Evolutionary conservation across 371 early-diverging fungal species (phyloP).

Genomic region (Haplosporangium sp.): DNA sequence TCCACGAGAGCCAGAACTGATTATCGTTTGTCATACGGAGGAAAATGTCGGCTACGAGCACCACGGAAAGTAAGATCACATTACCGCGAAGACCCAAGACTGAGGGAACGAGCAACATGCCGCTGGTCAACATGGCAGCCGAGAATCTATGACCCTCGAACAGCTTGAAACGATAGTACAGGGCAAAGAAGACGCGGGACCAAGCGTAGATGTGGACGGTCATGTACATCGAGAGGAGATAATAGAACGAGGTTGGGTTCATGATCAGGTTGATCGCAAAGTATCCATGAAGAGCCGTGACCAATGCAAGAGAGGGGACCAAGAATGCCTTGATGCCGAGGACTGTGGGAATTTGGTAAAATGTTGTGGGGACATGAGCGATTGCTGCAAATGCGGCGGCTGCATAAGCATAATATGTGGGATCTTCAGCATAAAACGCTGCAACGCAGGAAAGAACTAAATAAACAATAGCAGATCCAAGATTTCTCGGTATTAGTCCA

Average conservation of each 20-base stretch:
- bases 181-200: conserved; percentile 54
- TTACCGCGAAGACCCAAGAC: conserved; percentile 49
- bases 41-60: conserved; percentile 24
- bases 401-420: conserved; percentile 39
- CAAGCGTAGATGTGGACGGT: conserved; percentile 56
- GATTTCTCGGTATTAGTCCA: no score
- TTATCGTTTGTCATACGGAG: conserved; percentile 9
- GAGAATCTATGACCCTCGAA: conserved; percentile 51
- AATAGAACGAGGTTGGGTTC: conserved; percentile 50
- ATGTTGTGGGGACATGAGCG: conserved; percentile 49
- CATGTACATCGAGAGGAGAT: conserved; percentile 45
- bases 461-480: neutral
- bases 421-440: conserved; percentile 48
- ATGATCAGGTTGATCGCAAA: conserved; percentile 41
- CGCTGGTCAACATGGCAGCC: conserved; percentile 54
- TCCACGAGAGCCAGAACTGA: conserved; percentile 50
- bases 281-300: conserved; percentile 48
- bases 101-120: conserved; percentile 45
- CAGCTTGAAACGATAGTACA: conserved; percentile 50
- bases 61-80: conserved; percentile 20
- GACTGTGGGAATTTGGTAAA: conserved; percentile 53
- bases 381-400: conserved; percentile 30
- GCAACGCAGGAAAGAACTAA: conserved; percentile 36
- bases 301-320: conserved; percentile 39
- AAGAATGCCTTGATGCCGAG: conserved; percentile 53